phyloP scores from a whole-genome alignment of 768 basidiomycete species.

The Tricholoma flavovirens region DNA sequence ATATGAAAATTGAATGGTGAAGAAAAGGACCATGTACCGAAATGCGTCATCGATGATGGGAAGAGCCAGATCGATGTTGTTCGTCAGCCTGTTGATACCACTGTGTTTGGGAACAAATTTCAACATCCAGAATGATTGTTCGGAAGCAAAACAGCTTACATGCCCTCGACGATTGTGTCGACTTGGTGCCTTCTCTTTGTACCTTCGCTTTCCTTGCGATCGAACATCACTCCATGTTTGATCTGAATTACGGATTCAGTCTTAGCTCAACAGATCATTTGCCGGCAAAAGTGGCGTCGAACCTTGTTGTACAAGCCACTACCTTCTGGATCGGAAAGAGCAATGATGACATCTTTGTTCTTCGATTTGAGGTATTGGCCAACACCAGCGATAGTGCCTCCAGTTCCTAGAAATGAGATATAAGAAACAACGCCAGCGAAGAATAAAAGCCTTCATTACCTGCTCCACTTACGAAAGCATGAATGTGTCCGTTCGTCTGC shows the following conservation, averaged over 20 bases:
- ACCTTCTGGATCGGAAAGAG: constrained; percentile 88
- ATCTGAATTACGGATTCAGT: constrained; percentile 37
- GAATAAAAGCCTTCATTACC: constrained; percentile 36
- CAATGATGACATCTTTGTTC: constrained; percentile 59
- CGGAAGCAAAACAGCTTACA: constrained; percentile 35
- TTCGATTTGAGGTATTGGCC: constrained; percentile 77
- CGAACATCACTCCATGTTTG: constrained; percentile 92
- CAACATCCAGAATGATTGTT: not conserved
- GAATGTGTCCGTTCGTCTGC: constrained; percentile 77
- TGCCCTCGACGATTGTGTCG: constrained; percentile 93
- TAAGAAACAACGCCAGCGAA: not conserved
- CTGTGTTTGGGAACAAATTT: constrained; percentile 31
- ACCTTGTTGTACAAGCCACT: constrained; percentile 96
- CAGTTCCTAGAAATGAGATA: constrained; percentile 59
- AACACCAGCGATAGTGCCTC: constrained; percentile 88
- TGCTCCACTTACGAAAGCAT: constrained; percentile 88
- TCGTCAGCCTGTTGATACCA: constrained; percentile 89
- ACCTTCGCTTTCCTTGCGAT: constrained; percentile 88
- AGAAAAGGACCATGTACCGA: constrained; percentile 39
- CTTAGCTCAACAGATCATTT: no score
- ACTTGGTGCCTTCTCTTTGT: constrained; percentile 91
- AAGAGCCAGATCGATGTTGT: constrained; percentile 82
- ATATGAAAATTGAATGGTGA: not conserved
- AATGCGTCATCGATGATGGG: constrained; percentile 87
- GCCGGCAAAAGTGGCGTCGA: not conserved